Evolutionary conservation across 768 basidiomycete species (phyloP).

Genomic region (Mycena epipterygia): DNA sequence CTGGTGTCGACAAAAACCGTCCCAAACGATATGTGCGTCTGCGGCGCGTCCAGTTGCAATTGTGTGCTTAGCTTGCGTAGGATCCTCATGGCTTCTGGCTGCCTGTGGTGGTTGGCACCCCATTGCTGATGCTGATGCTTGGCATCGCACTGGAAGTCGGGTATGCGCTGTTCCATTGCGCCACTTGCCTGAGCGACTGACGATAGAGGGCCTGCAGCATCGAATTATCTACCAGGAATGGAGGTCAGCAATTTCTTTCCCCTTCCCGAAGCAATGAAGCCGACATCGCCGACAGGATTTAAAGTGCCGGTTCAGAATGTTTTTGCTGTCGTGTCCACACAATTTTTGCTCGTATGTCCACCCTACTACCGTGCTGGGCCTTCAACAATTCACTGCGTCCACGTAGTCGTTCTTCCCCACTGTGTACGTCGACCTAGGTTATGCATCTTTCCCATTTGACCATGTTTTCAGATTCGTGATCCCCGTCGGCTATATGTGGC

Average conservation of each 20-base stretch:
- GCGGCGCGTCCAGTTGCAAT: background rate
- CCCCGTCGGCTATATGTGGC: slow-evolving; percentile 65
- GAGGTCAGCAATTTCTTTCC: slow-evolving; percentile 51
- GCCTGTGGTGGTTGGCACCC: slow-evolving; percentile 53
- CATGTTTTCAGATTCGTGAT: slow-evolving; percentile 54
- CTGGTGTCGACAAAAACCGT: slow-evolving; percentile 48
- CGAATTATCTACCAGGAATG: slow-evolving; percentile 53
- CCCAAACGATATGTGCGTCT: slow-evolving; percentile 61
- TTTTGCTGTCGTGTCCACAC: slow-evolving; percentile 62
- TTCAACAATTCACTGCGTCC: slow-evolving; percentile 2
- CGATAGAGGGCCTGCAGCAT: slow-evolving; percentile 4
- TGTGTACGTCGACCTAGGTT: slow-evolving; percentile 46
- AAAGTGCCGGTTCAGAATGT: slow-evolving; percentile 63
- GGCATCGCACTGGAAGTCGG: slow-evolving; percentile 65
- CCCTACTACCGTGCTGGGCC: background rate
- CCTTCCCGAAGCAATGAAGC: slow-evolving; percentile 2
- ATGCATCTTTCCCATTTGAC: background rate
- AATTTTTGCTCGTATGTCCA: slow-evolving; percentile 57
- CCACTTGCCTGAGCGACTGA: background rate
- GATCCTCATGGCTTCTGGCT: slow-evolving; percentile 54
- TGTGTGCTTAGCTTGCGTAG: slow-evolving; percentile 40
- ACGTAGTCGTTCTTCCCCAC: slow-evolving; percentile 76
- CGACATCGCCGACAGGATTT: slow-evolving; percentile 60
- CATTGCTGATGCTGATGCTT: slow-evolving; percentile 59
- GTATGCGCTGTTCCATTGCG: slow-evolving; percentile 32